Evolutionary conservation across 768 basidiomycete species (phyloP), one percentile per base, ranked within the genome.

Genomic region (Gloeostereum incarnatum): DNA sequence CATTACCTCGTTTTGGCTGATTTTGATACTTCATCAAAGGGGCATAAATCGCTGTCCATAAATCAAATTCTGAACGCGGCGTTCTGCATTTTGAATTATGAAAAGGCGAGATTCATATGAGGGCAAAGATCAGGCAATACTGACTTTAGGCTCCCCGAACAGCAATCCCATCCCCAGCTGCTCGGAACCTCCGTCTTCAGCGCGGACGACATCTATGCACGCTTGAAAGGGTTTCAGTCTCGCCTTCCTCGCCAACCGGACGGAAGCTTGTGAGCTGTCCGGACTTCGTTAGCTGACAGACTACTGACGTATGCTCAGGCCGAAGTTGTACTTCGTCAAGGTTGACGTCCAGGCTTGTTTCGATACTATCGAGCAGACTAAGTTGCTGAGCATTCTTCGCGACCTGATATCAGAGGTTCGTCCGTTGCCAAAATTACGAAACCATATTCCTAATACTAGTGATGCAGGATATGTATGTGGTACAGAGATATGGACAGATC

Each of bases 261-360:
- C 4, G 74, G 73, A 8, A 58, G 49, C 25, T 39, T 87, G 87
- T 90, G 42, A 19, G 63, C 49, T 44, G 14, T 19, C 25, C 3
- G 2, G 21, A 24, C 10, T 6, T 20, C 31, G 19, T 37, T 24
- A 22, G 31, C 10, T 47, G 11, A 44, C 29, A 37, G 31, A 17
- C 36, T 22, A 18, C 32, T 36, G 30, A 31, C 16, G 16, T 16
- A 26, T 3, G 7, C 19, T 5, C 36, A 94, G 93, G 25, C 90
- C 93, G 0, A 78, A 78, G 45, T 58, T 98, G 5, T 98, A 92
- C 58, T 94, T 99, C 49, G 93, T 92, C 36, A 99, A 99, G 57
- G 76, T 96, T 18, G 96, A 99, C 53, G 91, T 98, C 13, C 84
- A 84, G 44, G 82, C 94, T 5, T 96, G 92, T 49, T 99, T 97